Evolutionary conservation across 2,329 filamentous ascomycete species (phyloP).

Genomic region (Trichoderma lentiforme): DNA sequence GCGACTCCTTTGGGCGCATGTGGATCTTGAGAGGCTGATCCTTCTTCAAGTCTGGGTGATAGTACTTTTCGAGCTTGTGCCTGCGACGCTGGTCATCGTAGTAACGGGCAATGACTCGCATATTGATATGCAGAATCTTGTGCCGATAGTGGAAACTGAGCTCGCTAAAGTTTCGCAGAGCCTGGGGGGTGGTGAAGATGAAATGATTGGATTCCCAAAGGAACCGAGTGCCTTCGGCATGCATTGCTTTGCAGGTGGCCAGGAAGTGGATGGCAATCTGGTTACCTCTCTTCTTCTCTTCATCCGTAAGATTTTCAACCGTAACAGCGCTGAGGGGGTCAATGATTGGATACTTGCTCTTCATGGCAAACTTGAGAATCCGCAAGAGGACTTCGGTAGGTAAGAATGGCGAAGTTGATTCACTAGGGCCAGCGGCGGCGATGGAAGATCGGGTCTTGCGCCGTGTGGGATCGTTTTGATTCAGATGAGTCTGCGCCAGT

Average conservation of each 20-base stretch:
- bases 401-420: constrained; percentile 40
- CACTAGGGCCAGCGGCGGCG: constrained; percentile 26
- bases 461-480: constrained; percentile 30
- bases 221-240: constrained; percentile 46
- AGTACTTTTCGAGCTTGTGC: constrained; percentile 40
- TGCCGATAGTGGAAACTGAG: constrained; percentile 42
- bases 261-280: constrained; percentile 54
- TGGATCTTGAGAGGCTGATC: constrained; percentile 42
- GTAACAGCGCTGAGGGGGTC: constrained; percentile 49
- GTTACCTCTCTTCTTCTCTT: constrained; percentile 43
- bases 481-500: constrained; percentile 33
- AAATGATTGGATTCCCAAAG: constrained; percentile 54
- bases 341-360: constrained; percentile 48
- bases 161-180: constrained; percentile 48
- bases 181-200: constrained; percentile 51
- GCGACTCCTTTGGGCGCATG: constrained; percentile 43
- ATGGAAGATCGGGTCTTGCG: constrained; percentile 33
- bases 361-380: constrained; percentile 51
- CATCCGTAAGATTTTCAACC: constrained; percentile 41
- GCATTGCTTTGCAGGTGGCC: constrained; percentile 48
- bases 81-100: constrained; percentile 50
- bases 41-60: constrained; percentile 44
- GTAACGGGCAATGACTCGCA: constrained; percentile 54
- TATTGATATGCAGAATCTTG: constrained; percentile 44
- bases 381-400: constrained; percentile 52